phyloP scores from a whole-genome alignment of 176 grass and related monocot species.

The Puccinellia tenuiflora region DNA sequence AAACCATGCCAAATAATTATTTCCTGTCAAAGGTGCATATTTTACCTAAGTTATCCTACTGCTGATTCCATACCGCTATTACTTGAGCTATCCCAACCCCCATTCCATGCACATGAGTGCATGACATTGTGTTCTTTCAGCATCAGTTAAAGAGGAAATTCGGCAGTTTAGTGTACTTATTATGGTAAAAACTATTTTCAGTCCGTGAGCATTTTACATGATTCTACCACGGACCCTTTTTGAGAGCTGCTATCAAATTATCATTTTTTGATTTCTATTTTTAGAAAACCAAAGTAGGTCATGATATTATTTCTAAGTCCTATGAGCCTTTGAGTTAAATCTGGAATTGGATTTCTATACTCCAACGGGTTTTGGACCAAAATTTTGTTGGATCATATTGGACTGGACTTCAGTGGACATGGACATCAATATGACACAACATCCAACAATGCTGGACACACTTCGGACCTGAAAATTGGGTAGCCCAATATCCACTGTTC shows the following conservation, averaged over 20 bases:
- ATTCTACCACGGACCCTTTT: background rate
- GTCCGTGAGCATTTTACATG: background rate
- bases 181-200: background rate
- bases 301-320: background rate
- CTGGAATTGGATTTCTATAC: too few relatives aligned
- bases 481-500: too few relatives aligned
- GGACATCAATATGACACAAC: too few relatives aligned
- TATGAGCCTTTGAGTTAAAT: background rate
- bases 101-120: background rate
- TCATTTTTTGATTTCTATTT: background rate
- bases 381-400: too few relatives aligned
- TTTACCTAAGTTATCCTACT: conserved; percentile 12
- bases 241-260: background rate
- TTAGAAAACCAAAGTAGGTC: background rate
- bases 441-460: too few relatives aligned
- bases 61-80: conserved; percentile 1
- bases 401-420: too few relatives aligned
- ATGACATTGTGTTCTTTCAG: background rate
- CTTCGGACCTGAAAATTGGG: too few relatives aligned
- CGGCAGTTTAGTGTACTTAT: background rate
- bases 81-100: background rate
- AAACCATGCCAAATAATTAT: conserved; percentile 55
- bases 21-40: conserved; percentile 68
- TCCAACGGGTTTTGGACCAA: too few relatives aligned
- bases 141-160: background rate